Conservation (phyloP, 805 yeast genomes). For the Candida sanyiensis region DNA sequence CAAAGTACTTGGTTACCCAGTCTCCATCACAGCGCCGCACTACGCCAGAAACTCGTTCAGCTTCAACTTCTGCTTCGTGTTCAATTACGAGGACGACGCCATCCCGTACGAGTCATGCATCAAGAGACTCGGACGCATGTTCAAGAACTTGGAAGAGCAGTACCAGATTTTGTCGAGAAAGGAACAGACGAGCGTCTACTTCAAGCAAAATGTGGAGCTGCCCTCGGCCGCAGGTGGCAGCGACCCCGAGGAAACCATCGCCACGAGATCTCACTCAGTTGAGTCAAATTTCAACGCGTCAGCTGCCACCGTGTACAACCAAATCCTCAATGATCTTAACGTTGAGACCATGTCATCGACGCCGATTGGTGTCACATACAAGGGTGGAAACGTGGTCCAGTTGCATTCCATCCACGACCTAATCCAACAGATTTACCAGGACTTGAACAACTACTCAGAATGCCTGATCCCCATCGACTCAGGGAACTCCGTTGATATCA, state of each 20-base stretch:
- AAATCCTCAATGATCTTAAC: constrained; percentile 26
- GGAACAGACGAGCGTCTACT: constrained; percentile 37
- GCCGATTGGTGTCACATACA: constrained; percentile 22
- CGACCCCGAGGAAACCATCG: constrained; percentile 10
- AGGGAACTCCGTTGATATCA: constrained; percentile 86
- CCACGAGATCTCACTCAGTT: constrained; percentile 17
- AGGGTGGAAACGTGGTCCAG: constrained; percentile 18
- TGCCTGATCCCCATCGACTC: constrained; percentile 91
- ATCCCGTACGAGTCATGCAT: constrained; percentile 85
- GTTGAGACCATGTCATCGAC: constrained; percentile 22
- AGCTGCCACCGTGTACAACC: constrained; percentile 18
- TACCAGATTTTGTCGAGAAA: constrained; percentile 62
- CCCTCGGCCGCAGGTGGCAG: constrained; percentile 1
- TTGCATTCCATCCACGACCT: constrained; percentile 60
- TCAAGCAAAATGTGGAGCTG: constrained; percentile 12
- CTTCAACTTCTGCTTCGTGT: constrained; percentile 90
- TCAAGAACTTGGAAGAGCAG: constrained; percentile 87
- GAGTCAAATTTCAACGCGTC: constrained; percentile 13
- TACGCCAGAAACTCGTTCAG: constrained; percentile 90
- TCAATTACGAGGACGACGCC: constrained; percentile 74
- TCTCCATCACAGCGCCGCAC: constrained; percentile 62
- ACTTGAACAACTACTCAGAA: constrained; percentile 90
- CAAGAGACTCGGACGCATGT: constrained; percentile 79
- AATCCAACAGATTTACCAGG: constrained; percentile 88
- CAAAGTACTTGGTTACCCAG: constrained; percentile 83